Conservation (phyloP, 2,329 filamentous ascomycete species). For the Cladosporium sp. region DNA sequence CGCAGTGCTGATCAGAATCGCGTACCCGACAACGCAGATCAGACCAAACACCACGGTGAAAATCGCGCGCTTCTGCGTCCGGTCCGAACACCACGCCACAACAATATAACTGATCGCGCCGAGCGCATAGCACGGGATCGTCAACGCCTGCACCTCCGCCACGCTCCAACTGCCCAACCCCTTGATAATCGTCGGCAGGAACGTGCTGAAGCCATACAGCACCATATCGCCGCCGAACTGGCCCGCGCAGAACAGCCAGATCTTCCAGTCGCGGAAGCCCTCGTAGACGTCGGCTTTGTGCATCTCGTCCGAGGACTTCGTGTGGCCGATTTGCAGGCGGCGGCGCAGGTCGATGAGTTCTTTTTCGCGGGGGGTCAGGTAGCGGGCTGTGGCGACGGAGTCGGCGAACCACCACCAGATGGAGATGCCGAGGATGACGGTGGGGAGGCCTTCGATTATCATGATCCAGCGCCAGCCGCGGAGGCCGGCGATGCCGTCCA, state of each 20-base stretch:
- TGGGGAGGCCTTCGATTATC: slow-evolving; percentile 39
- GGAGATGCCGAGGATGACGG: slow-evolving; percentile 18
- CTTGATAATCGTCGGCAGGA: slow-evolving; percentile 76
- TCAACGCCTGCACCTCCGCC: slow-evolving; percentile 71
- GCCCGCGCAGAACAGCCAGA: slow-evolving; percentile 68
- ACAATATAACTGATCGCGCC: slow-evolving; percentile 70
- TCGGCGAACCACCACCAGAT: slow-evolving; percentile 55
- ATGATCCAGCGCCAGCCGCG: slow-evolving; percentile 72
- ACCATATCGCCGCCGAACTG: slow-evolving; percentile 76
- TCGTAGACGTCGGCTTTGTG: slow-evolving; percentile 65
- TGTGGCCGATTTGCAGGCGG: slow-evolving; percentile 52
- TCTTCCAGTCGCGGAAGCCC: slow-evolving; percentile 74
- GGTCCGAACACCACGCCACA: slow-evolving; percentile 68
- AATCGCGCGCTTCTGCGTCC: slow-evolving; percentile 64
- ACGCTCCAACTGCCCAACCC: slow-evolving; percentile 62
- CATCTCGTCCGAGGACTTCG: slow-evolving; percentile 46
- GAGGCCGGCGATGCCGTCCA: slow-evolving; percentile 66
- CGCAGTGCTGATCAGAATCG: slow-evolving; percentile 63
- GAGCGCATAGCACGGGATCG: slow-evolving; percentile 75
- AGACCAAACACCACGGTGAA: slow-evolving; percentile 64
- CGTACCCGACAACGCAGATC: slow-evolving; percentile 53
- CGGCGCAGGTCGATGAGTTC: slow-evolving; percentile 57
- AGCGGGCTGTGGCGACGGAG: slow-evolving; percentile 65
- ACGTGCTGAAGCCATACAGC: slow-evolving; percentile 77
- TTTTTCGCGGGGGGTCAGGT: slow-evolving; percentile 61